These are phyloP conservation scores for Rickenella mellea DNA, from an alignment of 768 basidiomycete genomes.

Conservation along the genomic window DNA sequence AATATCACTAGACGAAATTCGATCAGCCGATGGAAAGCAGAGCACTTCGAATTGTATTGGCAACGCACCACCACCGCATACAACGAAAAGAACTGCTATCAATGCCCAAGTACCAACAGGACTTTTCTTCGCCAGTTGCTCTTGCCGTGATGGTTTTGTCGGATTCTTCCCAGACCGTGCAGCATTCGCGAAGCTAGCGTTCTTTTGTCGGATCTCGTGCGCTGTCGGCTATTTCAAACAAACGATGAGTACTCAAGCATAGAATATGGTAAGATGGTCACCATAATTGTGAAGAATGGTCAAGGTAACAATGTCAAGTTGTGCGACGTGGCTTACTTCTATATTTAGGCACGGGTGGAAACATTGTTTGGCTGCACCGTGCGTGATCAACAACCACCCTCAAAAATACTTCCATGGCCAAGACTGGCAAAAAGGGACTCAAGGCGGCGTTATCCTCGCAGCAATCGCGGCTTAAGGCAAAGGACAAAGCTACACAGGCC, in stretches of 20 bases:
- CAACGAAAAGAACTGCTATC: slow-evolving; percentile 64
- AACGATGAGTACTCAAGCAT: not conserved
- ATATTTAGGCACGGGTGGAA: not conserved
- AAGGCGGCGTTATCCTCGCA: slow-evolving; percentile 64
- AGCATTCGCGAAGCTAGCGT: slow-evolving; percentile 70
- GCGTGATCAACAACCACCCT: not conserved
- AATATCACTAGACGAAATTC: slow-evolving; percentile 48
- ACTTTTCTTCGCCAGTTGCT: slow-evolving; percentile 59
- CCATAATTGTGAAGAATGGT: slow-evolving; percentile 1
- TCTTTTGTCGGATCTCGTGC: slow-evolving; percentile 75
- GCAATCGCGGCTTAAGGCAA: slow-evolving; percentile 47
- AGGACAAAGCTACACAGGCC: slow-evolving; percentile 39
- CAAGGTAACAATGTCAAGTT: not conserved
- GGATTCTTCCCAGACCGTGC: slow-evolving; percentile 71
- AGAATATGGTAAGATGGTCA: not conserved
- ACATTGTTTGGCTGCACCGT: not conserved
- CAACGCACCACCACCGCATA: slow-evolving; percentile 68
- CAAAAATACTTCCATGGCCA: slow-evolving; percentile 15
- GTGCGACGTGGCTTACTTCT: slow-evolving; percentile 2
- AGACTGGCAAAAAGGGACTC: slow-evolving; percentile 43
- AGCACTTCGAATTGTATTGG: not conserved
- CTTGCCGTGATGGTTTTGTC: slow-evolving; percentile 61
- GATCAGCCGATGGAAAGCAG: slow-evolving; percentile 3
- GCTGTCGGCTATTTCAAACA: slow-evolving; percentile 50
- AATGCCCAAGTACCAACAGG: slow-evolving; percentile 72